phyloP scores from a whole-genome alignment of 805 yeast species.

The Millerozyma acaciae region DNA sequence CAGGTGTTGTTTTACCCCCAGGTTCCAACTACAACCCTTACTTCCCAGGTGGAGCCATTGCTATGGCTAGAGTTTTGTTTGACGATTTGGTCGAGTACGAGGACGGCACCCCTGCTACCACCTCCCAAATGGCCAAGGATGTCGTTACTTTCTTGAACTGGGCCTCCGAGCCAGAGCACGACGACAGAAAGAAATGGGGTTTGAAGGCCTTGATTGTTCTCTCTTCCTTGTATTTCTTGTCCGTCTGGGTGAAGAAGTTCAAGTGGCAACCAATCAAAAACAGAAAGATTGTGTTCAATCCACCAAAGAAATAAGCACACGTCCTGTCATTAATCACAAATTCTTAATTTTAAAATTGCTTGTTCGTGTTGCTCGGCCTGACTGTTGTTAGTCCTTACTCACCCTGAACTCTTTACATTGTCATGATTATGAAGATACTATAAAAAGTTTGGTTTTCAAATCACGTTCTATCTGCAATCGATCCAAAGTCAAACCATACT shows the following conservation, averaged over 20 bases:
- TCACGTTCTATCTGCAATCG: no score
- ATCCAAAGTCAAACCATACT: not conserved
- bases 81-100: slow-evolving; percentile 98
- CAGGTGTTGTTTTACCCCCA: slow-evolving; percentile 88
- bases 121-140: slow-evolving; percentile 99
- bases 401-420: slow-evolving; percentile 8
- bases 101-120: slow-evolving; percentile 98
- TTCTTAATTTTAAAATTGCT: no score
- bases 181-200: slow-evolving; percentile 96
- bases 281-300: slow-evolving; percentile 89
- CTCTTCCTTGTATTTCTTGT: slow-evolving; percentile 72
- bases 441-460: slow-evolving; percentile 1
- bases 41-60: slow-evolving; percentile 99
- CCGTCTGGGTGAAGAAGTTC: slow-evolving; percentile 94
- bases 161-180: slow-evolving; percentile 98
- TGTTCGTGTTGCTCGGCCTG: no score
- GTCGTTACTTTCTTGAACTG: slow-evolving; percentile 94
- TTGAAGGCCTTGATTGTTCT: slow-evolving; percentile 82
- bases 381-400: no score
- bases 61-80: slow-evolving; percentile 97
- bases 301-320: slow-evolving; percentile 48
- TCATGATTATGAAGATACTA: slow-evolving; percentile 9
- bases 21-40: slow-evolving; percentile 98
- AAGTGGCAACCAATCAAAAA: slow-evolving; percentile 96
- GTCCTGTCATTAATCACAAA: not conserved